Evolutionary conservation across 108 stramenopile genomes (phyloP), one percentile per base, ranked within the genome.

Genomic region (Conticribra guillardii): DNA sequence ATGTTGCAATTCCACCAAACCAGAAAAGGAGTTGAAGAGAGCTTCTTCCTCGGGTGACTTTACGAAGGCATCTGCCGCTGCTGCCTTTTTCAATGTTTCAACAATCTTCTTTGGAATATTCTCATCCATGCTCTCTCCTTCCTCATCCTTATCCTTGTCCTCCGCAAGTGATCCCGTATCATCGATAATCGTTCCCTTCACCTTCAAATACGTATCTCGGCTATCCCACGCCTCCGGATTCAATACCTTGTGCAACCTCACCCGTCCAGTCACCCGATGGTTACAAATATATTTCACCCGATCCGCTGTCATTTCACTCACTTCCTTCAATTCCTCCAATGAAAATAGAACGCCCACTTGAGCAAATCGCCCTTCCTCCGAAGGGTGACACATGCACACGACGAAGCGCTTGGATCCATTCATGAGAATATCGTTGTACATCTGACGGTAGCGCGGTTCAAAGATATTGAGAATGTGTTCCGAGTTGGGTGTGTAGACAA

Each of bases 401-500:
- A 84, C 87, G 70, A 94, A 94, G 11, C 90, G 86, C 70, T 90
- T 88, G 46, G 82, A 83, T 1, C 93, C 93, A 80, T 90, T 91
- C 90, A 91, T 89, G 19, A 94, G 64, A 51, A 94, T 94, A 71
- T 94, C 93, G 26, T 82, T 87, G 82, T 94, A 94, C 93, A 94
- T 94, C 73, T 90, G 84, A 29, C 93, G 86, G 69, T 94, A 94
- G 11, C 93, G 87, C n/a, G 90, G 93, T 71, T 94, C 93, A 62
- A 94, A 94, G 60, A 94, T 94, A 61, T 94, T 94, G 45, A 94
- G 74, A 4, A 94, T 81, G 63, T 94, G 90, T 69, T 91, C 87
- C n/a, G 85, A 84, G 66, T 91, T 91, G 56, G 93, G 93, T 22
- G 89, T 91, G 86, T 94, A 94, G 28, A 91, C 93, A 16, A 94